Conservation (phyloP, 495 filamentous ascomycete genomes). For the Cercophora sp. region DNA sequence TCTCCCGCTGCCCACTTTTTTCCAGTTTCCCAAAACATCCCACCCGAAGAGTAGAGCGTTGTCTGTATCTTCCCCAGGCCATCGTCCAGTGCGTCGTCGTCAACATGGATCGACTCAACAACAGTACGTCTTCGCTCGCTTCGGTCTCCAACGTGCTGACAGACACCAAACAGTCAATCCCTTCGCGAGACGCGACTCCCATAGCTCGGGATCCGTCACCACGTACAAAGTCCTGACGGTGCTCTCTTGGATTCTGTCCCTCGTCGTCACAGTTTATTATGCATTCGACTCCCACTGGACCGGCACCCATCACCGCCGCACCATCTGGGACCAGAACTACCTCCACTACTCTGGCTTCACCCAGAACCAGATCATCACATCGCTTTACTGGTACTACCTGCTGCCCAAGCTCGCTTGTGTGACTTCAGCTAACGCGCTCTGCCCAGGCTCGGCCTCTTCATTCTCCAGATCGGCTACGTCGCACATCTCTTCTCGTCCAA, state of each 20-base stretch:
- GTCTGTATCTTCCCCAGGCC: not conserved
- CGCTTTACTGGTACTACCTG: conserved; percentile 78
- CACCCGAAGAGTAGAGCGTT: too few species aligned
- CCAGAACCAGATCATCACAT: conserved; percentile 63
- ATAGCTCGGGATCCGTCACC: conserved; percentile 45
- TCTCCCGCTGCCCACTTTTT: too few species aligned
- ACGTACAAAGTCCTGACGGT: conserved; percentile 64
- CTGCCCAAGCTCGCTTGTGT: not conserved
- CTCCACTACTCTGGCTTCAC: conserved; percentile 68
- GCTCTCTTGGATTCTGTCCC: conserved; percentile 65
- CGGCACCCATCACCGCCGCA: conserved; percentile 47
- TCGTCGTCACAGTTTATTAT: conserved; percentile 68
- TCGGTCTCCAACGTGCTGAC: too few species aligned
- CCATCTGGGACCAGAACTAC: conserved; percentile 68
- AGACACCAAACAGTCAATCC: conserved; percentile 38
- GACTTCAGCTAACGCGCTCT: not conserved
- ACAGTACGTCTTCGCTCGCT: too few species aligned
- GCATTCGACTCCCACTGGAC: conserved; percentile 58
- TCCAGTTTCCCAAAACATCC: too few species aligned
- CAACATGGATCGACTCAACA: too few species aligned
- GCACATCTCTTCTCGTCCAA: conserved; percentile 69
- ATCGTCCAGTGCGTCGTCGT: not conserved
- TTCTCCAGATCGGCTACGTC: conserved; percentile 72
- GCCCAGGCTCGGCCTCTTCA: conserved; percentile 65
- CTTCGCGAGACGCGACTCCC: conserved; percentile 60